A percentile compares a stretch with the other conserved stretches of the same genome.
Conservation (phyloP, 2,329 filamentous ascomycete species). For the Cercospora sp. region DNA sequence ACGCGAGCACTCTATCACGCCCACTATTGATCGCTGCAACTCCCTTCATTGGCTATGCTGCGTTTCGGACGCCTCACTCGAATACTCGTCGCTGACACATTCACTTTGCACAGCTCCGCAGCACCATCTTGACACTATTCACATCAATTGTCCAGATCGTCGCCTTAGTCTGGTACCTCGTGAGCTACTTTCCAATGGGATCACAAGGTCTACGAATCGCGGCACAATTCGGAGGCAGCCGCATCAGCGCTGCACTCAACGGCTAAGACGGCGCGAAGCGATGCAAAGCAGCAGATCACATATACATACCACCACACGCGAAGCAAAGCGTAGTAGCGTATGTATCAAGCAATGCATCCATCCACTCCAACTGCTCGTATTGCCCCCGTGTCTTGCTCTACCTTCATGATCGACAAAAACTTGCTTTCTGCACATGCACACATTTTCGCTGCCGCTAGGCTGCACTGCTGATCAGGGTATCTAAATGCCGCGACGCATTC, state of each 20-base stretch:
- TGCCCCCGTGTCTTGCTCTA: neutral
- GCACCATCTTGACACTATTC: constrained; percentile 79
- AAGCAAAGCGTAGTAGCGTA: constrained; percentile 6
- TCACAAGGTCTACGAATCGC: constrained; percentile 83
- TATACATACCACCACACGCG: neutral
- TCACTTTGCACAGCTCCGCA: constrained; percentile 65
- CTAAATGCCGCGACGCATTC: neutral
- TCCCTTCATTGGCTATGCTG: neutral
- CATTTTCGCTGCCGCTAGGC: neutral
- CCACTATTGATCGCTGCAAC: constrained; percentile 9
- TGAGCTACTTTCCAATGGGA: constrained; percentile 98
- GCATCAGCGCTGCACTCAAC: constrained; percentile 66
- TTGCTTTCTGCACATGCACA: neutral
- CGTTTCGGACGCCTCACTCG: neutral
- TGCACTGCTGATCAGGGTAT: neutral
- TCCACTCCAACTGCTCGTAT: neutral
- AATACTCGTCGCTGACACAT: constrained; percentile 13
- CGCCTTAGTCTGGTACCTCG: constrained; percentile 85
- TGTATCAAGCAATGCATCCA: constrained; percentile 14
- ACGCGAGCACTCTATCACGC: constrained; percentile 1
- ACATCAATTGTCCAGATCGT: constrained; percentile 81
- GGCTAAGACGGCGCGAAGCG: constrained; percentile 6
- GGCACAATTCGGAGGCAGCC: constrained; percentile 78
- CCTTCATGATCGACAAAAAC: neutral
- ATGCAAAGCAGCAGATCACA: constrained; percentile 2